Conservation (phyloP, 2,329 filamentous ascomycete species). For the Colletotrichum sublineola region DNA sequence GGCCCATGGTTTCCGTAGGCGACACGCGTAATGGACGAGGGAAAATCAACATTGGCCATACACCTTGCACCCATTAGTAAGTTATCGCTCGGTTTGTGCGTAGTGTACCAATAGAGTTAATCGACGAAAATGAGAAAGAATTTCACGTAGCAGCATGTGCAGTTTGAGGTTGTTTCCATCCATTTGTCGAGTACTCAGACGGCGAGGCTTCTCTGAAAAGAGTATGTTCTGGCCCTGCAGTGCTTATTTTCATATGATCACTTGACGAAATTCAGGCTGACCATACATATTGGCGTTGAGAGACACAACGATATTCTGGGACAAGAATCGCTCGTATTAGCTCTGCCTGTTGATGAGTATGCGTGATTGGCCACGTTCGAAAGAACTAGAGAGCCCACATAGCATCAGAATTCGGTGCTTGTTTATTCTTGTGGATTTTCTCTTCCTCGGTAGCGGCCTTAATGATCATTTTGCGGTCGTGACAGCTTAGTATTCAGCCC, state of each 20-base stretch:
- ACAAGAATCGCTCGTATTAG: not conserved
- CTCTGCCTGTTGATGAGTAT: not conserved
- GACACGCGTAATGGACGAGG: not conserved
- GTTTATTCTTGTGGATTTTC: not conserved
- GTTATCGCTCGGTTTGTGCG: not conserved
- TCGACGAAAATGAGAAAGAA: not conserved
- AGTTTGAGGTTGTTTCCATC: not conserved
- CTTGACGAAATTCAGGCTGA: not conserved
- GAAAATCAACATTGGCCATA: not conserved
- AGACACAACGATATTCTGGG: not conserved
- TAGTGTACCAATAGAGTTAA: not conserved
- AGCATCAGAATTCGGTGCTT: not conserved
- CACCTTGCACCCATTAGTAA: not conserved
- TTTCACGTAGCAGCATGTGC: not conserved
- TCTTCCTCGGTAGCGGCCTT: not conserved
- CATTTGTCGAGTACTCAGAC: not conserved
- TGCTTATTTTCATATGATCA: not conserved
- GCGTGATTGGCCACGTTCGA: not conserved
- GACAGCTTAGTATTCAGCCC: not conserved
- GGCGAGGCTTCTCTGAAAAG: not conserved
- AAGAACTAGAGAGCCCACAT: not conserved
- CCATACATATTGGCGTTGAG: not conserved
- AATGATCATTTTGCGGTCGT: not conserved
- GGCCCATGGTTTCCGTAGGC: not conserved
- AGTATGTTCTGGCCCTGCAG: not conserved